phyloP scores from a whole-genome alignment of 2,329 filamentous ascomycete genomes.

The Xylariaceae sp. region DNA sequence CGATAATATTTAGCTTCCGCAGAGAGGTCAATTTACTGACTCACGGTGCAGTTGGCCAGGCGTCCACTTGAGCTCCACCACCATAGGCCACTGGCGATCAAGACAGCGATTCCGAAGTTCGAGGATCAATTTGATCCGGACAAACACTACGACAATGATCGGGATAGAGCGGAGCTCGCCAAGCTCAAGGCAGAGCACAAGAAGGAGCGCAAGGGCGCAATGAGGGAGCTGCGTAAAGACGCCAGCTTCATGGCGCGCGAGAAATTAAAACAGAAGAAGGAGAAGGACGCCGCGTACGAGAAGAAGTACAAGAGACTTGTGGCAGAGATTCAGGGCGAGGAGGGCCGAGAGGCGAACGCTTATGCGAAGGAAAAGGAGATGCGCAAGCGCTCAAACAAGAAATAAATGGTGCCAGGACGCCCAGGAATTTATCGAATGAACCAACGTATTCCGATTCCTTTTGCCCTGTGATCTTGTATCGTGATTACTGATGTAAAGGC shows the following conservation, averaged over 20 bases:
- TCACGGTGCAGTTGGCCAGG: constrained; percentile 46
- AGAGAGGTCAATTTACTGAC: neutral
- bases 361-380: constrained; percentile 83
- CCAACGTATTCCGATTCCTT: too few species aligned
- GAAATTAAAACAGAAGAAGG: constrained; percentile 87
- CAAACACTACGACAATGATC: constrained; percentile 96
- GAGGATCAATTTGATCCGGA: constrained; percentile 92
- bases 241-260: constrained; percentile 90
- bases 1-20: too few species aligned
- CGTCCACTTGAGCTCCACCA: constrained; percentile 83
- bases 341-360: constrained; percentile 77
- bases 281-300: constrained; percentile 89
- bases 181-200: constrained; percentile 90
- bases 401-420: constrained; percentile 3
- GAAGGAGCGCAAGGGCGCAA: constrained; percentile 88
- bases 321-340: constrained; percentile 92
- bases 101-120: constrained; percentile 77
- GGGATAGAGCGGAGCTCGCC: constrained; percentile 77
- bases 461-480: too few species aligned
- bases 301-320: constrained; percentile 91
- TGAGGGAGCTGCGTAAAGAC: constrained; percentile 93
- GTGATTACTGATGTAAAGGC: too few species aligned
- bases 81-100: constrained; percentile 70
- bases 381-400: constrained; percentile 62
- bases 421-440: too few species aligned